A percentile compares a stretch with the other conserved stretches of the same genome.
phyloP scores from a whole-genome alignment of 345 rosid species.

The Arabis hirsuta region DNA sequence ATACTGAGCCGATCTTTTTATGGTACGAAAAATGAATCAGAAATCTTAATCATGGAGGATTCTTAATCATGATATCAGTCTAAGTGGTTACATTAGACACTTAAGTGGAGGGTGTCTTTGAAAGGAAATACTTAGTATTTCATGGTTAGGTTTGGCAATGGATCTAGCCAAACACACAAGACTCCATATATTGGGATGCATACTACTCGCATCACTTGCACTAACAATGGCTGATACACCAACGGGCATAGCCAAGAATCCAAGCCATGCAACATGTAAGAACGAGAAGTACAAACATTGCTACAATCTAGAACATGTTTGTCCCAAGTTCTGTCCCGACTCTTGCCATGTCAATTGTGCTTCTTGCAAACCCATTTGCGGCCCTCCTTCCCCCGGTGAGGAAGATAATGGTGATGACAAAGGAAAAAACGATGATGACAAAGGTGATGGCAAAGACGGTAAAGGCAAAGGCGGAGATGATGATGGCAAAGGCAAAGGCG shows the following conservation, averaged over 20 bases:
- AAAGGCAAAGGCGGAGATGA: neutral
- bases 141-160: constrained; percentile 28
- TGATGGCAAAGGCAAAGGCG: neutral
- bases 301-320: constrained; percentile 55
- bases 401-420: constrained; percentile 2
- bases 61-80: no score
- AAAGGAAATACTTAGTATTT: no score
- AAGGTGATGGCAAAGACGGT: no score
- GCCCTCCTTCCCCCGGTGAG: constrained; percentile 30
- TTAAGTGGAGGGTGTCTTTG: no score
- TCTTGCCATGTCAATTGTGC: constrained; percentile 55
- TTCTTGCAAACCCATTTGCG: constrained; percentile 62
- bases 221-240: constrained; percentile 46
- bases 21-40: no score
- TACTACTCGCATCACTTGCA: constrained; percentile 47
- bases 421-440: no score
- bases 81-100: no score
- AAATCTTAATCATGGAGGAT: no score
- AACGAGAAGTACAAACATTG: constrained; percentile 54
- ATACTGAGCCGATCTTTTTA: no score
- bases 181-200: constrained; percentile 32
- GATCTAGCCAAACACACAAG: constrained; percentile 40
- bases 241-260: constrained; percentile 61
- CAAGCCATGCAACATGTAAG: constrained; percentile 53
- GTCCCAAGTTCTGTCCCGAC: constrained; percentile 60